These are phyloP conservation scores for Ormosia emarginata DNA, from an alignment of 306 rosid species.

Conservation along the genomic window DNA sequence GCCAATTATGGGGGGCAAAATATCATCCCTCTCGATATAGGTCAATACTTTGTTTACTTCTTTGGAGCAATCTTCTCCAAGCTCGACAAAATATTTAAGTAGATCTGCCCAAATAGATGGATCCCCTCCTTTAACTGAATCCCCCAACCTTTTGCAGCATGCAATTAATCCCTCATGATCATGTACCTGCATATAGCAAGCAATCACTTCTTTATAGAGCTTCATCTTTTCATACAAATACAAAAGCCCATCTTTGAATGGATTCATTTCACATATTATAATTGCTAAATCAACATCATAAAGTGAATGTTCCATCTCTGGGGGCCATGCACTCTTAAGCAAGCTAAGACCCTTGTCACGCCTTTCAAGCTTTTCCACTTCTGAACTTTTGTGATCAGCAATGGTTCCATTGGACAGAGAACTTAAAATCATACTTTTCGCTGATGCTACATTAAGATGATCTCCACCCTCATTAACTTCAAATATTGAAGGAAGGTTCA, in stretches of 20 bases:
- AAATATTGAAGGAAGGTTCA: slow-evolving; percentile 70
- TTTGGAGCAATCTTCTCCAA: slow-evolving; percentile 96
- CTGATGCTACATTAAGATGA: slow-evolving; percentile 37
- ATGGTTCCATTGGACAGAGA: slow-evolving; percentile 50
- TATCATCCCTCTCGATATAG: slow-evolving; percentile 88
- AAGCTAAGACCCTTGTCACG: slow-evolving; percentile 66
- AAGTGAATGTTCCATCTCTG: slow-evolving; percentile 78
- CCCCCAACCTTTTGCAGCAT: slow-evolving; percentile 92
- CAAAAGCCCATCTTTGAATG: slow-evolving; percentile 75
- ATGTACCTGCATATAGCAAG: slow-evolving; percentile 96
- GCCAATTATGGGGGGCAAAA: slow-evolving; percentile 92
- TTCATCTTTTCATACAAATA: slow-evolving; percentile 96
- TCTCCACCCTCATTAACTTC: slow-evolving; percentile 49
- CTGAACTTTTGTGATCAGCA: slow-evolving; percentile 40
- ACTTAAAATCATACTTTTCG: slow-evolving; percentile 28
- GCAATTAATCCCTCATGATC: slow-evolving; percentile 90
- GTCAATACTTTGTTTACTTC: slow-evolving; percentile 96
- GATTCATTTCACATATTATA: slow-evolving; percentile 93
- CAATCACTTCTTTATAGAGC: slow-evolving; percentile 88
- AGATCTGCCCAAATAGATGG: slow-evolving; percentile 96
- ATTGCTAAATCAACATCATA: slow-evolving; percentile 93
- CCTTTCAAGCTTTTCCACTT: slow-evolving; percentile 54
- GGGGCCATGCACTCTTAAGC: slow-evolving; percentile 81
- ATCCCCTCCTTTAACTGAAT: slow-evolving; percentile 92
- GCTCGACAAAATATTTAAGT: slow-evolving; percentile 94